Evolutionary conservation across 2,329 filamentous ascomycete species (phyloP).

Genomic region (Claviceps sp.): DNA sequence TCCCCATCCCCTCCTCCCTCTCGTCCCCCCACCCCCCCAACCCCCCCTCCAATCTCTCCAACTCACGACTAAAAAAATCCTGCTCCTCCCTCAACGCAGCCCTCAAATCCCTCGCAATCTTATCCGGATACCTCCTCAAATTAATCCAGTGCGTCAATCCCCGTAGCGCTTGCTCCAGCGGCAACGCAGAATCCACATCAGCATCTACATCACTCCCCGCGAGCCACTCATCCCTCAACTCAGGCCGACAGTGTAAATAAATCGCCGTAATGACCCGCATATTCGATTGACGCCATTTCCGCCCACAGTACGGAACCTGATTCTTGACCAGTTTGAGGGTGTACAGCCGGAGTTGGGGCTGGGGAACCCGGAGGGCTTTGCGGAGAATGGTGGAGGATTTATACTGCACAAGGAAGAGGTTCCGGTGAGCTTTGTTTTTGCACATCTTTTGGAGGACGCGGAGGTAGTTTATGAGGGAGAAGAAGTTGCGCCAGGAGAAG

Average conservation of each 20-base stretch:
- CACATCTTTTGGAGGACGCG: conserved; percentile 96
- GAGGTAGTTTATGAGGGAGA: conserved; percentile 86
- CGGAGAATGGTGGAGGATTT: conserved; percentile 87
- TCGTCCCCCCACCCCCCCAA: conserved; percentile 26
- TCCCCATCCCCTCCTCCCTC: conserved; percentile 21
- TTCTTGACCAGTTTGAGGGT: conserved; percentile 98
- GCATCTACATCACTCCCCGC: conserved; percentile 82
- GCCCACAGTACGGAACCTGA: conserved; percentile 92
- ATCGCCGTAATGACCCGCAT: conserved; percentile 98
- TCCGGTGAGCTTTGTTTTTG: conserved; percentile 88
- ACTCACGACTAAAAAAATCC: conserved; percentile 66
- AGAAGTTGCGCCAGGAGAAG: conserved; percentile 91
- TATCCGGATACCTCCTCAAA: conserved; percentile 65
- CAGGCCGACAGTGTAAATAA: conserved; percentile 84
- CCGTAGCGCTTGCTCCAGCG: conserved; percentile 78
- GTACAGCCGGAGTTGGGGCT: conserved; percentile 77
- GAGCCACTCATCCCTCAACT: conserved; percentile 90
- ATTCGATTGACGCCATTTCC: conserved; percentile 95
- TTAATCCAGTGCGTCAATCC: conserved; percentile 94
- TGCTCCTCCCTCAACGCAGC: conserved; percentile 56
- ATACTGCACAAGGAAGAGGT: conserved; percentile 86
- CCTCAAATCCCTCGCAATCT: conserved; percentile 49
- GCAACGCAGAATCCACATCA: conserved; percentile 84
- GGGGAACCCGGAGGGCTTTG: conserved; percentile 81
- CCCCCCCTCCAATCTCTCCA: conserved; percentile 54